Evolutionary conservation across 352 stramenopile genomes (phyloP).

Genomic region (Pseudoperonospora humuli): DNA sequence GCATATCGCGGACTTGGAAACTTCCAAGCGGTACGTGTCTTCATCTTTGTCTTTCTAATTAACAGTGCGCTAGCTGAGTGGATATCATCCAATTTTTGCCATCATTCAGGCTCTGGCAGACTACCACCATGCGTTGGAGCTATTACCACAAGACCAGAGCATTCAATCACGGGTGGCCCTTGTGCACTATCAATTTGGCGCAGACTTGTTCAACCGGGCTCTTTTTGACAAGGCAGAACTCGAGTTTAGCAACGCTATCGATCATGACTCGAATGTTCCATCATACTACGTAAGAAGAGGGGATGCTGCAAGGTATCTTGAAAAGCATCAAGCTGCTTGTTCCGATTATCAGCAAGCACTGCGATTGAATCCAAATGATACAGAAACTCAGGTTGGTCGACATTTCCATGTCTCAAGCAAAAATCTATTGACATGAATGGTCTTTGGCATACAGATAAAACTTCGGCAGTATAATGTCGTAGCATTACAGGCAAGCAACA

Average conservation of each 20-base stretch:
- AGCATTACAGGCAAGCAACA: slow-evolving; percentile 2
- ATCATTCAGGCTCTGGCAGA: slow-evolving; percentile 64
- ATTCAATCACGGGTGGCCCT: slow-evolving; percentile 57
- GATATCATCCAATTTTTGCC: no score
- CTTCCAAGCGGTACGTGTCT: slow-evolving; percentile 46
- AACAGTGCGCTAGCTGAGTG: no score
- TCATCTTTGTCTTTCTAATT: background rate
- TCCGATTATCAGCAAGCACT: slow-evolving; percentile 44
- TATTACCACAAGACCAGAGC: slow-evolving; percentile 39
- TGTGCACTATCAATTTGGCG: slow-evolving; percentile 77
- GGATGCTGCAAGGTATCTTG: slow-evolving; percentile 66
- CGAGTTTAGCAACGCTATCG: slow-evolving; percentile 44
- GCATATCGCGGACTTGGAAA: slow-evolving; percentile 65
- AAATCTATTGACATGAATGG: no score
- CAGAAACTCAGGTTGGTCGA: slow-evolving; percentile 48
- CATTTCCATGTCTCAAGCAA: background rate
- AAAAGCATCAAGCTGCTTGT: slow-evolving; percentile 50
- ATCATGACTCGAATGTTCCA: slow-evolving; percentile 40
- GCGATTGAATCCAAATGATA: slow-evolving; percentile 46
- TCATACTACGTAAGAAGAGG: slow-evolving; percentile 65
- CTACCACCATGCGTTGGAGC: no score
- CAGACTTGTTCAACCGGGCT: slow-evolving; percentile 67
- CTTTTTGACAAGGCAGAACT: slow-evolving; percentile 69
- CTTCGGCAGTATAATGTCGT: slow-evolving; percentile 46
- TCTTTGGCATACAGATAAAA: slow-evolving; percentile 32